phyloP scores from a whole-genome alignment of 495 filamentous ascomycete species.

The Filosporella fistucella region DNA sequence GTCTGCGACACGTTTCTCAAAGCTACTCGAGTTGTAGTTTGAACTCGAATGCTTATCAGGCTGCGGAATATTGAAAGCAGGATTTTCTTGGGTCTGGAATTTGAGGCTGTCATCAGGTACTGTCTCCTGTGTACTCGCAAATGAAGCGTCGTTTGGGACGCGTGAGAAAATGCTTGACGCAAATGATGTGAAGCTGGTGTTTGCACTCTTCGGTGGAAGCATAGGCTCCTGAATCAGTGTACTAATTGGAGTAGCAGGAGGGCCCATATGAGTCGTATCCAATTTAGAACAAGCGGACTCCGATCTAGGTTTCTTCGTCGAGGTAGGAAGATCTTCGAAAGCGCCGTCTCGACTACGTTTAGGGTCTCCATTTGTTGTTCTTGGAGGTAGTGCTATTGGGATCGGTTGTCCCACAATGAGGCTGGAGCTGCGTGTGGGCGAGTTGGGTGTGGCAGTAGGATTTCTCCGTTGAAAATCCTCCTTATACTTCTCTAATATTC shows the following conservation, averaged over 20 bases:
- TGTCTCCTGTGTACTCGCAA: slow-evolving; percentile 8
- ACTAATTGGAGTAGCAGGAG: no score
- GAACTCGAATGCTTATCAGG: slow-evolving; percentile 3
- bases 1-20: slow-evolving; percentile 3
- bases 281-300: background rate
- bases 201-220: background rate
- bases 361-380: background rate
- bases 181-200: slow-evolving; percentile 16
- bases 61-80: slow-evolving; percentile 1
- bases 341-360: slow-evolving; percentile 7
- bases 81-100: background rate
- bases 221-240: background rate
- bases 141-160: background rate
- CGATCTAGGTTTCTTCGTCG: slow-evolving; percentile 7
- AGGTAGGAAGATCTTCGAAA: background rate
- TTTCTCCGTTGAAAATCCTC: no score
- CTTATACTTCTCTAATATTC: no score
- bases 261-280: no score
- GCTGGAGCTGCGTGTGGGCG: no score
- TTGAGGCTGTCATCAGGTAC: background rate
- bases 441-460: no score
- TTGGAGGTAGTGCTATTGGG: background rate
- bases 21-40: slow-evolving; percentile 12
- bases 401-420: no score
- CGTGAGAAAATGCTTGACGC: slow-evolving; percentile 11